These are phyloP conservation scores for Atkinsonella hypoxylon DNA, from an alignment of 2,329 filamentous ascomycete species.

Conservation along the genomic window DNA sequence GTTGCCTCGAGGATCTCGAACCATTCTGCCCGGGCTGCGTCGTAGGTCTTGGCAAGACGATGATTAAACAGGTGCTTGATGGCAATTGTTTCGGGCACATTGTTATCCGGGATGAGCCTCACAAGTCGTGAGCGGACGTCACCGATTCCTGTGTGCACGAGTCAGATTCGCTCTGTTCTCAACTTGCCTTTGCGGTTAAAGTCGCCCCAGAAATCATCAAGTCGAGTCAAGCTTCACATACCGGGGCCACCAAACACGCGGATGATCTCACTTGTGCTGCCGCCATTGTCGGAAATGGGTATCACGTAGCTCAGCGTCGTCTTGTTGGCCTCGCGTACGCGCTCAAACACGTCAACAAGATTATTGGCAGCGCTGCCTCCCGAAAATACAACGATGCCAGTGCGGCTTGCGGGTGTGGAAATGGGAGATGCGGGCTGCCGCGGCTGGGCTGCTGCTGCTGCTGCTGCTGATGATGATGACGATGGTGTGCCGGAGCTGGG, in stretches of 20 bases:
- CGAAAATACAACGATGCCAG: slow-evolving; percentile 68
- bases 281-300: slow-evolving; percentile 91
- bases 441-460: not conserved
- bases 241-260: slow-evolving; percentile 90
- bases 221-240: slow-evolving; percentile 18
- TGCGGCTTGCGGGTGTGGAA: slow-evolving; percentile 4
- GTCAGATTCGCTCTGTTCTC: not conserved
- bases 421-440: not conserved
- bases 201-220: no score
- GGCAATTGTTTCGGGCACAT: slow-evolving; percentile 54
- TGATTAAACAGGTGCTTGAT: slow-evolving; percentile 83
- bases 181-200: no score
- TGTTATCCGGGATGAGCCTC: slow-evolving; percentile 64
- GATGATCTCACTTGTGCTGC: slow-evolving; percentile 86
- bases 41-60: slow-evolving; percentile 47
- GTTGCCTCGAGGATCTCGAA: slow-evolving; percentile 77
- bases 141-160: slow-evolving; percentile 39
- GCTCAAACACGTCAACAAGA: slow-evolving; percentile 79
- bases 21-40: slow-evolving; percentile 68
- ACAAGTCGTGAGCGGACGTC: slow-evolving; percentile 55
- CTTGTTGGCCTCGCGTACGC: slow-evolving; percentile 49
- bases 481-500: not conserved
- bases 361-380: slow-evolving; percentile 91
- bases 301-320: slow-evolving; percentile 75
- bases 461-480: not conserved